phyloP scores from a whole-genome alignment of 805 yeast species.

The Ogataea parapolymorpha region DNA sequence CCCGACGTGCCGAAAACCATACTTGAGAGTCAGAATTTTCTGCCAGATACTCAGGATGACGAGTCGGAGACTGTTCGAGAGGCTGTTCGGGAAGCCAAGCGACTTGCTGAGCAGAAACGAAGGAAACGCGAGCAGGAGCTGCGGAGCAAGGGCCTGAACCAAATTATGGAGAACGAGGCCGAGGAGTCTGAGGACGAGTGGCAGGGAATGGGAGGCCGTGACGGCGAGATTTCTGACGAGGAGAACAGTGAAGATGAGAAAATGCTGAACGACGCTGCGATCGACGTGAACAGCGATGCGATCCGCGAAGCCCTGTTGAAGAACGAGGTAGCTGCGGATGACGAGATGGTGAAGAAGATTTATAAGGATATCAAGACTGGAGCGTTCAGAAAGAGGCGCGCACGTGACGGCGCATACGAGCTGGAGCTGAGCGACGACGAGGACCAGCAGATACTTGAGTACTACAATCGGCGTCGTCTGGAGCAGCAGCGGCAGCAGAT shows the following conservation, averaged over 20 bases:
- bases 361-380: slow-evolving; percentile 72
- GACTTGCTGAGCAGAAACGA: slow-evolving; percentile 22
- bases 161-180: slow-evolving; percentile 76
- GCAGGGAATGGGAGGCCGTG: slow-evolving; percentile 75
- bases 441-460: slow-evolving; percentile 50
- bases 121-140: slow-evolving; percentile 44
- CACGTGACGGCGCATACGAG: slow-evolving; percentile 49
- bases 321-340: slow-evolving; percentile 60
- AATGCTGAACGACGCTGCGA: slow-evolving; percentile 69
- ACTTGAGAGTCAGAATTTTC: slow-evolving; percentile 29
- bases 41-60: slow-evolving; percentile 33
- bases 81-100: slow-evolving; percentile 15
- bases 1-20: slow-evolving; percentile 14
- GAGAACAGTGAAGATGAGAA: slow-evolving; percentile 74
- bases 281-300: slow-evolving; percentile 55
- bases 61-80: slow-evolving; percentile 16
- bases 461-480: slow-evolving; percentile 32
- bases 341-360: slow-evolving; percentile 60
- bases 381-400: slow-evolving; percentile 56
- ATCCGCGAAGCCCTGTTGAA: slow-evolving; percentile 56
- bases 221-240: slow-evolving; percentile 54
- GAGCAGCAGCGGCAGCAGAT: slow-evolving; percentile 47
- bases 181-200: slow-evolving; percentile 89
- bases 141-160: slow-evolving; percentile 54
- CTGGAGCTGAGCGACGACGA: slow-evolving; percentile 75